Conservation (phyloP, 345 rosid species). For the Eucalyptus decipiens region DNA sequence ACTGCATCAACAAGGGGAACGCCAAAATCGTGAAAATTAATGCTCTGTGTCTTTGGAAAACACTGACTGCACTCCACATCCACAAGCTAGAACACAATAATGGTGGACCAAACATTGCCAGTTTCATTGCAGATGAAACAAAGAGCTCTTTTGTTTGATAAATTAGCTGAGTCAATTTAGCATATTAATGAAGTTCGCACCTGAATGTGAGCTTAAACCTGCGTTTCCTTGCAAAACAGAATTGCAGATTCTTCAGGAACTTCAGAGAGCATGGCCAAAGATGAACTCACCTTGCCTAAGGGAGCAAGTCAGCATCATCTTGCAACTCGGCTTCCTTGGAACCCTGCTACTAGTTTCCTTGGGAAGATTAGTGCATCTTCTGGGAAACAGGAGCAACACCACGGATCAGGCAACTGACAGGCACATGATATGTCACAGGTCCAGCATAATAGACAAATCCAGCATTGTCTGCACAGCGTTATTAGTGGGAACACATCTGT, state of each 20-base stretch:
- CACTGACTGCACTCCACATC: not conserved
- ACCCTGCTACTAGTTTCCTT: constrained; percentile 18
- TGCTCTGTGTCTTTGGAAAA: not conserved
- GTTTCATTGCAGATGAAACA: not conserved
- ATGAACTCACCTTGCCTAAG: constrained; percentile 27
- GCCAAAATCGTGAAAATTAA: not conserved
- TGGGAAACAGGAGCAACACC: constrained; percentile 13
- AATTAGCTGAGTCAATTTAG: not conserved
- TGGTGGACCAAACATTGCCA: not conserved
- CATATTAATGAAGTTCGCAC: not conserved
- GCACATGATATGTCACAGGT: constrained; percentile 19
- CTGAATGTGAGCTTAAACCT: not conserved
- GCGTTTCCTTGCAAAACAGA: constrained; percentile 5
- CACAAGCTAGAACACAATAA: not conserved
- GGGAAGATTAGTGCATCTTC: not conserved
- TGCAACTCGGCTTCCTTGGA: constrained; percentile 40
- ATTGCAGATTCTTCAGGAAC: constrained; percentile 1
- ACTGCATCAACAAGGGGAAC: not conserved
- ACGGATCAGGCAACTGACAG: constrained; percentile 14
- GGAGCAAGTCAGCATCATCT: constrained; percentile 36
- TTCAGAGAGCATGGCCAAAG: constrained; percentile 20
- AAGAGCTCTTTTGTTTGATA: not conserved
- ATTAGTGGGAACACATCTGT: constrained; percentile 28
- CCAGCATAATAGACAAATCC: constrained; percentile 23
- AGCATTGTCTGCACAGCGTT: constrained; percentile 29